Percentiles rank a stretch among this genome's conserved stretches.
These are phyloP conservation scores for Pseudonectria buxi DNA, from an alignment of 2,329 filamentous ascomycete genomes.

Conservation along the genomic window DNA sequence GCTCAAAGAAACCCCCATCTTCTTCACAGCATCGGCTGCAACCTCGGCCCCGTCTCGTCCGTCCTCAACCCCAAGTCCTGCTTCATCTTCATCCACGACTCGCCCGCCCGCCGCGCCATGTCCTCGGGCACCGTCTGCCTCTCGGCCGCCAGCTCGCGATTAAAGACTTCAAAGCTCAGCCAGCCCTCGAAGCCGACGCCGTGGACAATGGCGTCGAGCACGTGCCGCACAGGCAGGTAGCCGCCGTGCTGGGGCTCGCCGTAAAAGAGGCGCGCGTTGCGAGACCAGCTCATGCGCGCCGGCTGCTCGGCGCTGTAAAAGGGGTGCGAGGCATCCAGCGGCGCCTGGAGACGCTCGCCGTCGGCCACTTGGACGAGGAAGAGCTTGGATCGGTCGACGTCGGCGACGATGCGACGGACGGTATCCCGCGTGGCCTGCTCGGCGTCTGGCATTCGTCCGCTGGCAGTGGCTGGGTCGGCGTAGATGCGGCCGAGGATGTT, in stretches of 20 bases:
- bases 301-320: constrained; percentile 31
- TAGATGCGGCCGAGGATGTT: constrained; percentile 68
- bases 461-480: constrained; percentile 54
- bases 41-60: constrained; percentile 17
- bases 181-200: constrained; percentile 61
- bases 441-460: constrained; percentile 47
- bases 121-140: constrained; percentile 57
- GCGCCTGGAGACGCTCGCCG: constrained; percentile 54
- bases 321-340: constrained; percentile 46
- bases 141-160: constrained; percentile 22
- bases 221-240: constrained; percentile 59
- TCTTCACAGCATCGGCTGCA: constrained; percentile 29
- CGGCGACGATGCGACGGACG: constrained; percentile 45
- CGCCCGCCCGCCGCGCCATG: constrained; percentile 50
- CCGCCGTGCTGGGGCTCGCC: constrained; percentile 53
- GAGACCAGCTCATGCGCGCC: constrained; percentile 65
- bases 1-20: background rate
- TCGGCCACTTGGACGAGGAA: constrained; percentile 76
- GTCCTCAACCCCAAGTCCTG: constrained; percentile 28
- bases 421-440: constrained; percentile 49
- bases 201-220: constrained; percentile 55
- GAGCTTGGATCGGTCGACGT: constrained; percentile 56
- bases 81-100: constrained; percentile 44
- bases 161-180: constrained; percentile 66
- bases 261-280: constrained; percentile 59